Conservation (phyloP, 805 yeast genomes). For the Phaffomyces opuntiae region DNA sequence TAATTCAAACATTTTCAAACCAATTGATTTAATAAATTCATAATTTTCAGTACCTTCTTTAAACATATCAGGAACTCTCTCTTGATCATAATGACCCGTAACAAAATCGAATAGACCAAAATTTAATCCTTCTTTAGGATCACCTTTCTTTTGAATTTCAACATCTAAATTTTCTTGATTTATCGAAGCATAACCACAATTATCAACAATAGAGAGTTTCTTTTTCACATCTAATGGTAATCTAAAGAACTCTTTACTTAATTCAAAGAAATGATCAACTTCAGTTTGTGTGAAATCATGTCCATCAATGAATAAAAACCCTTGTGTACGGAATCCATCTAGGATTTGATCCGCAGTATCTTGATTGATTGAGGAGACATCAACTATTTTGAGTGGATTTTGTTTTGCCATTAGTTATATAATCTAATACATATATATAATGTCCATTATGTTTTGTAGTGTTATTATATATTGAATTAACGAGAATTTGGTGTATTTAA, state of each 20-base stretch:
- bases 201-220: constrained; percentile 44
- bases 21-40: constrained; percentile 30
- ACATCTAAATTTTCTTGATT: constrained; percentile 43
- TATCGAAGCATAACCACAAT: constrained; percentile 57
- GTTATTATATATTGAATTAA: too few relatives aligned
- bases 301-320: constrained; percentile 61
- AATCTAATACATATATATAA: too few relatives aligned
- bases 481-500: too few relatives aligned
- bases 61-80: constrained; percentile 48
- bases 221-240: constrained; percentile 45
- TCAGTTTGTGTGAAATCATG: constrained; percentile 52
- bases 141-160: constrained; percentile 31
- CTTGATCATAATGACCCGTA: constrained; percentile 37
- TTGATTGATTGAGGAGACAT: constrained; percentile 37
- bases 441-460: too few relatives aligned
- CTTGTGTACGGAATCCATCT: constrained; percentile 55
- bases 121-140: constrained; percentile 67
- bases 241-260: constrained; percentile 43
- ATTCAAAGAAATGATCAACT: constrained; percentile 41
- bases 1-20: constrained; percentile 41
- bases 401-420: too few relatives aligned
- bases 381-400: constrained; percentile 51
- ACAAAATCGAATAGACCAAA: constrained; percentile 46
- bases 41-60: constrained; percentile 31
- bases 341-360: constrained; percentile 44